Evolutionary conservation across 225 moss, liverwort and hornwort genomes (phyloP).

Genomic region (Sphagnum tenellum): DNA sequence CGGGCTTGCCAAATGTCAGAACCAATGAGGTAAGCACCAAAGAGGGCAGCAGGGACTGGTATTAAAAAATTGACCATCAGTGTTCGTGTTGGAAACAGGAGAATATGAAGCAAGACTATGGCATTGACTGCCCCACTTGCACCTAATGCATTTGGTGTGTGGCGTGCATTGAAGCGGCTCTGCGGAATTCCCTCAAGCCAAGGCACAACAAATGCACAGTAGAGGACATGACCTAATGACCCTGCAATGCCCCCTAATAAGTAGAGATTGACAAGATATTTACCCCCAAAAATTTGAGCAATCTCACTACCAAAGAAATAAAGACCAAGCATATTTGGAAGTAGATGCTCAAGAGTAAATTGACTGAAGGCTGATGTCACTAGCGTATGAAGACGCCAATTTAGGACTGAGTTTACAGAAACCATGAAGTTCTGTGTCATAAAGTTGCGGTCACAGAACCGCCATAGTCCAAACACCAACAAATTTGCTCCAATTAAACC

Average conservation of each 20-base stretch:
- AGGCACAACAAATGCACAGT: slow-evolving; percentile 66
- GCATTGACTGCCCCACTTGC: slow-evolving; percentile 94
- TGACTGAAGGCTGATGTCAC: slow-evolving; percentile 88
- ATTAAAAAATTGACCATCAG: slow-evolving; percentile 87
- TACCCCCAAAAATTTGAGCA: slow-evolving; percentile 74
- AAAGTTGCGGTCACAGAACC: slow-evolving; percentile 33
- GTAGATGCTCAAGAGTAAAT: slow-evolving; percentile 56
- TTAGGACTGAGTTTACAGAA: slow-evolving; percentile 55
- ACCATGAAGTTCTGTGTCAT: slow-evolving; percentile 84
- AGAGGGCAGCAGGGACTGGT: slow-evolving; percentile 85
- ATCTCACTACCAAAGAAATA: slow-evolving; percentile 97
- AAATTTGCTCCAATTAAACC: slow-evolving; percentile 68
- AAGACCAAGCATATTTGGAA: slow-evolving; percentile 92
- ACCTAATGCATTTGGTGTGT: slow-evolving; percentile 55
- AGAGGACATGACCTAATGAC: slow-evolving; percentile 60
- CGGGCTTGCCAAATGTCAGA: slow-evolving; percentile 46
- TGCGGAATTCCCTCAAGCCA: slow-evolving; percentile 51
- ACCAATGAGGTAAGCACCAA: slow-evolving; percentile 54
- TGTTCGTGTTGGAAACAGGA: slow-evolving; percentile 71
- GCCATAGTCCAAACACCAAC: slow-evolving; percentile 74
- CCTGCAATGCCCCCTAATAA: slow-evolving; percentile 74
- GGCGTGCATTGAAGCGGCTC: slow-evolving; percentile 26
- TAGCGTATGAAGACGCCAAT: slow-evolving; percentile 74
- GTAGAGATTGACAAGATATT: slow-evolving; percentile 72
- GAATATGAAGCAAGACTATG: slow-evolving; percentile 85